Percentiles rank a stretch among this genome's conserved stretches.
phyloP scores from a whole-genome alignment of 2,329 filamentous ascomycete genomes.

The Escovopsis weberi region DNA sequence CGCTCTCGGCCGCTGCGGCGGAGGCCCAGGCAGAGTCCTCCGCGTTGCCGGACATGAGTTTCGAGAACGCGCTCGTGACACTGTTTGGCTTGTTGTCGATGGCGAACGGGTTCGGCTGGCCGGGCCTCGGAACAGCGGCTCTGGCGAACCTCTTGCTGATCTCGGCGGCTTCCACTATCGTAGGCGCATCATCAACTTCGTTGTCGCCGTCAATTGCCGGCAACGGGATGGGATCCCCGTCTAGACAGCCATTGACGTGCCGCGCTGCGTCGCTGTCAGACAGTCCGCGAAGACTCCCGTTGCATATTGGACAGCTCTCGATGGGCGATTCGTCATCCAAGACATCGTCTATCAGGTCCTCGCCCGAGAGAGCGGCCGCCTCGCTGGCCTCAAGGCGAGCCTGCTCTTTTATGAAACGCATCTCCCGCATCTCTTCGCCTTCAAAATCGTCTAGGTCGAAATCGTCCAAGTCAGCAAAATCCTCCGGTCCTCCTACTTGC shows the following conservation, averaged over 20 bases:
- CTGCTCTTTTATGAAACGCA: slow-evolving; percentile 64
- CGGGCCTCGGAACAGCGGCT: slow-evolving; percentile 58
- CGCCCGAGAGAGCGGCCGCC: slow-evolving; percentile 22
- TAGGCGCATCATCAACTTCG: slow-evolving; percentile 4
- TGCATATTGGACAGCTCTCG: slow-evolving; percentile 63
- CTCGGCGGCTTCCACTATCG: slow-evolving; percentile 22
- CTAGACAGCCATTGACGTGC: slow-evolving; percentile 88
- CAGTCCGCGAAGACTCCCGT: slow-evolving; percentile 43
- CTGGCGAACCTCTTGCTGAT: slow-evolving; percentile 47
- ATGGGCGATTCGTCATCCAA: slow-evolving; percentile 17
- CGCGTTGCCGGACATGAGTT: slow-evolving; percentile 81
- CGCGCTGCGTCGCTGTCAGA: slow-evolving; percentile 54
- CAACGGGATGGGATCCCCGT: slow-evolving; percentile 57
- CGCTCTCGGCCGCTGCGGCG: slow-evolving; percentile 65
- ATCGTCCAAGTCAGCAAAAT: slow-evolving; percentile 36
- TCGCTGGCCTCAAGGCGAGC: slow-evolving; percentile 48
- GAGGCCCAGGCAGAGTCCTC: slow-evolving; percentile 84
- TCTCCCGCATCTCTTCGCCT: slow-evolving; percentile 52
- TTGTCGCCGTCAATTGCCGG: slow-evolving; percentile 15
- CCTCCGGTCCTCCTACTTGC: slow-evolving; percentile 22
- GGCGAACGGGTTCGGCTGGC: slow-evolving; percentile 65
- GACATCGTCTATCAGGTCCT: slow-evolving; percentile 20
- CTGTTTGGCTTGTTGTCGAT: slow-evolving; percentile 26
- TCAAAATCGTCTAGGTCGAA: slow-evolving; percentile 36
- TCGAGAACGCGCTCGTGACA: slow-evolving; percentile 65